Base-by-base conservation (phyloP, 768 basidiomycete species). In the Mrakia frigida region DNA sequence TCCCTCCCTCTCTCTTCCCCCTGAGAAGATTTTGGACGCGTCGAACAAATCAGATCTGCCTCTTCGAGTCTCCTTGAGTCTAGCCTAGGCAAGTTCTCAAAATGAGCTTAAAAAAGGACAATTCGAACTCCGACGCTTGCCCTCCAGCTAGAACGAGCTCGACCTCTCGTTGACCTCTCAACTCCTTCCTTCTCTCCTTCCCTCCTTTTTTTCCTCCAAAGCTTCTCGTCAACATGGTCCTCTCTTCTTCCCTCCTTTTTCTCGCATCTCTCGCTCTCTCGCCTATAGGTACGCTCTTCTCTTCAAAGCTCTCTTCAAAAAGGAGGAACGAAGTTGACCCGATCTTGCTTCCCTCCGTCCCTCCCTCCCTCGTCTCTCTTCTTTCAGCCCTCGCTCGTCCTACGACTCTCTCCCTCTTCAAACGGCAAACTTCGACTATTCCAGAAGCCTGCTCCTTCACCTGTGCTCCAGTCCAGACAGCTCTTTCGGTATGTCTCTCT, bases 341-440 rank as follows among this genome's bases (percentile, higher is more conserved):
- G 1, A 5, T 25, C 11, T 23, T 25, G 46, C 74, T 69, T 14
- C 23, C 50, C 13, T 46, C 46, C 43, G 5, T 35, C 16, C 52
- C 50, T 7, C 33, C 50, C 35, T 3, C 31, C 9, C 46, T 28
- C n/a, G 7, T 53, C 14, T 28, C 23, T 31, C 23, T 6, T n/a
- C n/a, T n/a, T n/a, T 37, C 43, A 74, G 73, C 61, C n/a, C 61
- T 74, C 50, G 73, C 73, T 14, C 74, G 46, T 3, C 52, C 46
- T 23, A 65, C 21, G 25, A 43, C 46, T 60, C 67, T 31, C 50
- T 53, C 65, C 41, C 46, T 75, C 25, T 35, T 75, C 52, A 68
- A 52, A n/a, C 74, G 74, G 6, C 74, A 75, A 21, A 56, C 74
- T 2, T 18, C 31, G 3, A 39, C 35, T 3, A 37, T 75, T 21